phyloP scores from a whole-genome alignment of 176 grass and related monocot genomes.

The Carex cristatella region DNA sequence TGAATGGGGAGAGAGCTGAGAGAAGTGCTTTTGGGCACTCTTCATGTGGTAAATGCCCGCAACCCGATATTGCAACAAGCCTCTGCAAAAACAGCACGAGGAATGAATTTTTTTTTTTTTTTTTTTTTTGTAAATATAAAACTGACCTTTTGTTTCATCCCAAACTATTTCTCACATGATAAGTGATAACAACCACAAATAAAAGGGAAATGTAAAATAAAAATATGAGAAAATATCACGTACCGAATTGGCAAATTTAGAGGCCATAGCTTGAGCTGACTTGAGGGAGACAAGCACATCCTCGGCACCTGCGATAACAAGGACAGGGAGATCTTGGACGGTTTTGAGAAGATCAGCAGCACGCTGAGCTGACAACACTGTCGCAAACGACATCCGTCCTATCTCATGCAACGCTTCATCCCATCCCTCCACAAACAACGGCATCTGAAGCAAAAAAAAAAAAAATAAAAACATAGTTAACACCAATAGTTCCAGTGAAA shows the following conservation, averaged over 20 bases:
- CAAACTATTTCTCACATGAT: neutral
- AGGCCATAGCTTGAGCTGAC: constrained; percentile 81
- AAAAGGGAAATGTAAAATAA: neutral
- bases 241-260: constrained; percentile 86
- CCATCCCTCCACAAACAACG: constrained; percentile 92
- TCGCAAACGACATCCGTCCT: constrained; percentile 80
- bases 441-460: constrained; percentile 45
- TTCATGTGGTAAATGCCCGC: constrained; percentile 93
- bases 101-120: neutral
- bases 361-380: constrained; percentile 64
- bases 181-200: neutral
- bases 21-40: constrained; percentile 91
- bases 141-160: neutral
- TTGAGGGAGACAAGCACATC: constrained; percentile 80
- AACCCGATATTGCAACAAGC: constrained; percentile 75
- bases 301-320: constrained; percentile 79
- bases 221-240: constrained; percentile 10
- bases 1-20: constrained; percentile 78
- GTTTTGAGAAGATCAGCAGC: constrained; percentile 65
- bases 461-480: neutral
- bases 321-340: constrained; percentile 70
- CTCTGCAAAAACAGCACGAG: constrained; percentile 45
- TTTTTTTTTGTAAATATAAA: neutral
- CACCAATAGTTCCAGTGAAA: neutral
- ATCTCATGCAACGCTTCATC: constrained; percentile 97